Base-by-base conservation (phyloP, 1,284 basidiomycete species). In the Rhodotorula sp. region DNA sequence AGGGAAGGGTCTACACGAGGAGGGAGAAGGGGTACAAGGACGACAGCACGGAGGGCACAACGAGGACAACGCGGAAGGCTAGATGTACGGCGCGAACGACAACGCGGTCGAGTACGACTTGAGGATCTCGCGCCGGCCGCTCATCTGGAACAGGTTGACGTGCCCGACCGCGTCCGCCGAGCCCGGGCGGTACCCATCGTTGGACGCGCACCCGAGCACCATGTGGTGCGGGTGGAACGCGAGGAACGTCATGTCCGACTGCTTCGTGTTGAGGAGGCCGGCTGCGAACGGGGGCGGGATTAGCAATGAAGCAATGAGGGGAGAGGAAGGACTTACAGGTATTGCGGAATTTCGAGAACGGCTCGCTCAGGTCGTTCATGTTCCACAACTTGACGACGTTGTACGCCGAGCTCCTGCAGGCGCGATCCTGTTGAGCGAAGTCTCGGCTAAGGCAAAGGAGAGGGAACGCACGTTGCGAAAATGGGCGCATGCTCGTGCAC, bases 401-500 rank as follows among this genome's bases (percentile, higher is more conserved):
- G 65, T 59, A 71, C 5, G 73, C 73, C 15, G 74, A 76, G 37
- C 64, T 67, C 32, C 70, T 68, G 55, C 17, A 3, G 10, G 1
- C 4, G 6, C 7, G 4, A 21, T 3, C 3, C 3, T 5, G 27
- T 46, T 29, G n/a, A 56, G 59, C 37, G 37, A 25, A 59, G 27
- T 19, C 29, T 32, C 29, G 53, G 32, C 15, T n/a, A 36, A 29
- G 53, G 6, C 46, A 39, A 19, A 32, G 6, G 0, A 32, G 25
- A 48, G 32, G 39, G 22, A 25, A 71, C 92, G 82, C 79, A 95
- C 92, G 88, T 87, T 51, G 92, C 94, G 80, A 96, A 91, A 8
- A 99, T 89, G 41, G 89, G 89, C 0, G 92, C 87, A 63, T 90
- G 87, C 37, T 90, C 86, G 81, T 99, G 97, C 17, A 94, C 89